Evolutionary conservation across 2,329 filamentous ascomycete species (phyloP), one percentile per base, ranked within the genome.

Genomic region (Diplodia seriata): DNA sequence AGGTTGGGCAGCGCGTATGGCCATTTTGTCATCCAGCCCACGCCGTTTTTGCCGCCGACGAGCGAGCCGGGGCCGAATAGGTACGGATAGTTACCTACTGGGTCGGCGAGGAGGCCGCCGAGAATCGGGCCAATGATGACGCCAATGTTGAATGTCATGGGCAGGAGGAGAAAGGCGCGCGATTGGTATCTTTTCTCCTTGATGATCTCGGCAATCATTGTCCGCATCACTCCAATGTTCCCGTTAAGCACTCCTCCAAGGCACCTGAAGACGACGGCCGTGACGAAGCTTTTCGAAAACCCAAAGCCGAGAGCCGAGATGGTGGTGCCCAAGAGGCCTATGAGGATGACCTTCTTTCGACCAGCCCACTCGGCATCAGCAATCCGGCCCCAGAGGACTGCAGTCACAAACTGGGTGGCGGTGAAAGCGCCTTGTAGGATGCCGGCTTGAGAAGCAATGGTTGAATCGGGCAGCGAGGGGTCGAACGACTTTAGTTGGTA

Each of bases 401-500:
- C 92, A 0, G 92, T 96, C 26, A 92, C 75, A 74, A 94, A 94
- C 76, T 97, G 93, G 0, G 91, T 90, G 0, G 89, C 90, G 0
- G 91, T 94, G 75, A 97, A 97, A 49, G 89, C 89, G 14, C 90
- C 92, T 57, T 91, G 88, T 29, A 97, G 82, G 2, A 96, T 81
- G 49, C 93, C 93, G 1, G 91, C 91, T 76, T 95, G 92, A 23
- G 85, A 84, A 0, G 93, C 87, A 71, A 97, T 93, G 1, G 86
- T 88, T 1, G 84, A 84, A 66, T 89, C 85, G 2, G 85, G 80
- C 23, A 85, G 77, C 26, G 79, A 83, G 2, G 83, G 83, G 29
- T 91, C 84, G 73, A 97, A 94, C 68, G 90, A 94, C 72, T 88
- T 89, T n/a, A 97, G 86, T 77, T 95, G 92, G 78, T 94, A 96